Conservation (phyloP, 2,329 filamentous ascomycete species). For the Penicillium sp. region DNA sequence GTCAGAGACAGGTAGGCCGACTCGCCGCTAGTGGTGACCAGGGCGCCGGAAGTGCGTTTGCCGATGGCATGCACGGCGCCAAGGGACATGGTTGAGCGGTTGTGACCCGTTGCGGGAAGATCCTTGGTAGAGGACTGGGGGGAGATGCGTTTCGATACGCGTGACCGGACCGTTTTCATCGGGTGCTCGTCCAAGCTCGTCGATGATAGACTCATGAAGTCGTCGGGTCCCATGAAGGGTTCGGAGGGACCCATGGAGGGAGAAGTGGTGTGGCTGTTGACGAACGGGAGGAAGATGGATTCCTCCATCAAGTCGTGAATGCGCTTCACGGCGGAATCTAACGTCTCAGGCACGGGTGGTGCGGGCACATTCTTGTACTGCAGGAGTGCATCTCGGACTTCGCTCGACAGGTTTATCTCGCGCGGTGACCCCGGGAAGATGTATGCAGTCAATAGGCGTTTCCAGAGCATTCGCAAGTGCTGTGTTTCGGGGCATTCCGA, state of each 20-base stretch:
- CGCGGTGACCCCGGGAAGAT: constrained; percentile 80
- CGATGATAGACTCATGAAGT: constrained; percentile 34
- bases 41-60: constrained; percentile 40
- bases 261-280: constrained; percentile 64
- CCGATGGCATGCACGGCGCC: constrained; percentile 34
- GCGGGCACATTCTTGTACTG: constrained; percentile 57
- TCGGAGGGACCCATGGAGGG: constrained; percentile 49
- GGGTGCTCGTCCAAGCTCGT: constrained; percentile 33
- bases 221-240: constrained; percentile 42
- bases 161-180: constrained; percentile 29
- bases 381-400: constrained; percentile 79
- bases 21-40: constrained; percentile 40
- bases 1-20: constrained; percentile 42
- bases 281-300: constrained; percentile 86
- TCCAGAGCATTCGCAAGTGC: constrained; percentile 79
- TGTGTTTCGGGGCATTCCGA: constrained; percentile 60
- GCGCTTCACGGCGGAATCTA: constrained; percentile 81
- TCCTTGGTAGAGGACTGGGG: constrained; percentile 36
- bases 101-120: constrained; percentile 27
- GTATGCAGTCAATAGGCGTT: constrained; percentile 84
- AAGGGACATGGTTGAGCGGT: constrained; percentile 35
- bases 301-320: constrained; percentile 98
- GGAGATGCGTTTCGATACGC: constrained; percentile 30
- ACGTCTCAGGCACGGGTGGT: constrained; percentile 70
- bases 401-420: constrained; percentile 86